phyloP scores from a whole-genome alignment of 495 filamentous ascomycete genomes.

The Lichina pygmaea region DNA sequence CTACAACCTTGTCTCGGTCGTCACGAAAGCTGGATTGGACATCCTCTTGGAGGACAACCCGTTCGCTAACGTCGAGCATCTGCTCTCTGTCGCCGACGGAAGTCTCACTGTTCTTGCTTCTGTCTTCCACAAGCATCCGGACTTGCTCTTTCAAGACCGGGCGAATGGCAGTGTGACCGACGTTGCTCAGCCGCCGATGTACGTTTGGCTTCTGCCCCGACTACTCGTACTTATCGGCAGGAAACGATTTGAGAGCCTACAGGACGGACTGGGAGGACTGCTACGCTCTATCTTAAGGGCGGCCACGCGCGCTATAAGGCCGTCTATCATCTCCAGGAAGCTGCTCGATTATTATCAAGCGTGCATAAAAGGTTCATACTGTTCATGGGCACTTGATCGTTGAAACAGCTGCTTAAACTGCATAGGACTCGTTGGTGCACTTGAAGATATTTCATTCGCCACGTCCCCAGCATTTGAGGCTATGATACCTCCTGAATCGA shows the following conservation, averaged over 20 bases:
- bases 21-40: conserved; percentile 57
- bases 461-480: background rate
- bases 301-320: background rate
- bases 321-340: background rate
- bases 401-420: too few relatives aligned
- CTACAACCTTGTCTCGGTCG: conserved; percentile 58
- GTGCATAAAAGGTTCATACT: conserved; percentile 1
- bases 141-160: conserved; percentile 28
- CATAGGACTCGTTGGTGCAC: too few relatives aligned
- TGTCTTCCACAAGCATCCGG: conserved; percentile 46
- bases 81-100: conserved; percentile 30
- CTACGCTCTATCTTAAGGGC: background rate
- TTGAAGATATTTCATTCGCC: too few relatives aligned
- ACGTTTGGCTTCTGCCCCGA: conserved; percentile 1
- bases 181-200: conserved; percentile 1
- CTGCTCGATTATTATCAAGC: background rate
- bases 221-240: background rate
- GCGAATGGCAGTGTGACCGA: conserved; percentile 2
- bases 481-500: background rate
- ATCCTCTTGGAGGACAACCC: conserved; percentile 29
- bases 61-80: conserved; percentile 22
- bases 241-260: background rate
- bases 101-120: conserved; percentile 48
- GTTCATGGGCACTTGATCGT: too few relatives aligned
- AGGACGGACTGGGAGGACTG: conserved; percentile 1